Evolutionary conservation across 2,329 filamentous ascomycete genomes (phyloP).

Genomic region (Paraconiothyrium brasiliense): DNA sequence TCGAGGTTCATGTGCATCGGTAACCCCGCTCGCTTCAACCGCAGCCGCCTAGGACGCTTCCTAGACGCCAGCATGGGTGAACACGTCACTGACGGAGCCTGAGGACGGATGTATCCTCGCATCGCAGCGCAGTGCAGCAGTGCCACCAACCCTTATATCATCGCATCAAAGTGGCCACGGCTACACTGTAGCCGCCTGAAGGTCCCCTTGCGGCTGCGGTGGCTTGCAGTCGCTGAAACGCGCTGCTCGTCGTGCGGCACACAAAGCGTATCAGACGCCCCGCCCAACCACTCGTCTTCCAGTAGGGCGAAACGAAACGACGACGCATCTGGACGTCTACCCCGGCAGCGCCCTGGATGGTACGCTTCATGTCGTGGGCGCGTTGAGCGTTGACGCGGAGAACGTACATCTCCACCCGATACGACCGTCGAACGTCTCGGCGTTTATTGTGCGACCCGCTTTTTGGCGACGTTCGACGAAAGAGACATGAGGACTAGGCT

Average conservation of each 20-base stretch:
- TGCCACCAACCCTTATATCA: constrained; percentile 2
- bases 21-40: background rate
- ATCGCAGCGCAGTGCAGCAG: background rate
- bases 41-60: background rate
- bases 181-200: background rate
- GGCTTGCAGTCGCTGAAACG: constrained; percentile 17
- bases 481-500: constrained; percentile 26
- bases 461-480: constrained; percentile 39
- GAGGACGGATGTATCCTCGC: background rate
- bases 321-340: constrained; percentile 5
- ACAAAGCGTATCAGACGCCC: constrained; percentile 17
- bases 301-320: constrained; percentile 14
- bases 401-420: constrained; percentile 30
- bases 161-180: constrained; percentile 10
- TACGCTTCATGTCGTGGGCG: constrained; percentile 9
- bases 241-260: constrained; percentile 17
- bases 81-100: background rate
- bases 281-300: constrained; percentile 13
- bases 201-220: constrained; percentile 1
- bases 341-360: background rate
- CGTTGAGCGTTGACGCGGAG: constrained; percentile 17
- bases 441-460: constrained; percentile 18
- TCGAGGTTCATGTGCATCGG: too few species aligned
- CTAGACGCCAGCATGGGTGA: background rate
- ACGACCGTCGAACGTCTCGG: constrained; percentile 11